Conservation (phyloP, 208 protist genomes). For the Crithidia expoeki region DNA sequence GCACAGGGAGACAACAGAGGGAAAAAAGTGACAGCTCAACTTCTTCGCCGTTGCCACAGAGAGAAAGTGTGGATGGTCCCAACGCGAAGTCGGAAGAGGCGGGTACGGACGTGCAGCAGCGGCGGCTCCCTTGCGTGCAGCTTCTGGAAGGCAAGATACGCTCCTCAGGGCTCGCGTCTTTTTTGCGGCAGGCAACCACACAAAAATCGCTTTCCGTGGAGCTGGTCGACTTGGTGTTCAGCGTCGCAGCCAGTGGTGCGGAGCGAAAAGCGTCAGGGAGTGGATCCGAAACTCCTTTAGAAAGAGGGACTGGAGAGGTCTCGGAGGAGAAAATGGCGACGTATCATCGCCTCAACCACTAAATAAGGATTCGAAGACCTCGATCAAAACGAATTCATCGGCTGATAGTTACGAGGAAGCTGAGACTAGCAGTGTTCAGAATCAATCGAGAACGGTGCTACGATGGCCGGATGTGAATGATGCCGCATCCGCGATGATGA, state of each 20-base stretch:
- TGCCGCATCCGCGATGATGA: conserved; percentile 5
- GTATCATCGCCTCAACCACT: no score
- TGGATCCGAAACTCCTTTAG: background rate
- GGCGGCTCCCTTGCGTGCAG: conserved; percentile 18
- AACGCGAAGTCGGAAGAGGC: no score
- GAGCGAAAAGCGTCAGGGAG: background rate
- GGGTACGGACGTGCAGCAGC: no score
- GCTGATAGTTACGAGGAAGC: background rate
- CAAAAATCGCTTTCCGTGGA: conserved; percentile 33
- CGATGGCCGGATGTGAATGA: background rate
- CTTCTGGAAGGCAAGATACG: conserved; percentile 27
- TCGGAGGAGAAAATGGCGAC: no score
- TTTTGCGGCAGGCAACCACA: conserved; percentile 29
- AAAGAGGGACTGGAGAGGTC: no score
- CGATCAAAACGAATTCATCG: no score
- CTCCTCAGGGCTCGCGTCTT: conserved; percentile 30
- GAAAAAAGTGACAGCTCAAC: no score
- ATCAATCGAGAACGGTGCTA: background rate
- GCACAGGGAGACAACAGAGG: background rate
- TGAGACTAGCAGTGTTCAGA: background rate
- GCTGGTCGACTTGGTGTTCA: conserved; percentile 31
- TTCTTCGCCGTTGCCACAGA: no score
- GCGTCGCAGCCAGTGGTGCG: background rate
- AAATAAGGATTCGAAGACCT: no score
- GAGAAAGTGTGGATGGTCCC: no score